phyloP scores from a whole-genome alignment of 2,329 filamentous ascomycete genomes.

The Ceratocystis albifundus region DNA sequence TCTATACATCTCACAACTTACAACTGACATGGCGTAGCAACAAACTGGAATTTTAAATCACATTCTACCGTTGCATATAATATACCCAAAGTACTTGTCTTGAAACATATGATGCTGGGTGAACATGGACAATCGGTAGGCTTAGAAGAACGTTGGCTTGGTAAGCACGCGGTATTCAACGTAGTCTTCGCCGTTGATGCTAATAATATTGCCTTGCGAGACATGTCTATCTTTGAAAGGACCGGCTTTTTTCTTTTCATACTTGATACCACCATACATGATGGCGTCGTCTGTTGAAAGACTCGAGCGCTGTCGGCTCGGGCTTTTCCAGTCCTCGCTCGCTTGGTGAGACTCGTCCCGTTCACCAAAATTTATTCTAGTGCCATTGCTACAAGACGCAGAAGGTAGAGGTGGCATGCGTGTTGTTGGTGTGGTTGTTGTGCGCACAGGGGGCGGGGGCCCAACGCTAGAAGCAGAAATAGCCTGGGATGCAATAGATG shows the following conservation, averaged over 20 bases:
- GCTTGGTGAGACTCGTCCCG: conserved; percentile 3
- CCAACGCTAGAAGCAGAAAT: not conserved
- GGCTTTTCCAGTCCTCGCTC: conserved; percentile 14
- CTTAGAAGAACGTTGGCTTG: conserved; percentile 49
- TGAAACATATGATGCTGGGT: not conserved
- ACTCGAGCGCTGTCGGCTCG: not conserved
- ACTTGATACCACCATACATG: conserved; percentile 48
- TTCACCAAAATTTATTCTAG: conserved; percentile 5
- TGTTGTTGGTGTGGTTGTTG: not conserved
- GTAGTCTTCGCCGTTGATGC: conserved; percentile 55
- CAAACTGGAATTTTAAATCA: too few species aligned
- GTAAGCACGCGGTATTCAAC: conserved; percentile 55
- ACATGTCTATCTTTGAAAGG: conserved; percentile 54
- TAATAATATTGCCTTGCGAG: conserved; percentile 49
- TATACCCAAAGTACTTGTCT: not conserved
- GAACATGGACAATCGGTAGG: not conserved
- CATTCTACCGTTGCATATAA: not conserved
- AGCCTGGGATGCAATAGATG: not conserved
- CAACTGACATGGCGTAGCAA: too few species aligned
- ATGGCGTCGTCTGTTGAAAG: conserved; percentile 40
- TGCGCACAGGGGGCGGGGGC: conserved; percentile 5
- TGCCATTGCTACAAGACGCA: not conserved
- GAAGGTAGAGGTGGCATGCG: not conserved
- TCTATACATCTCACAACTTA: too few species aligned
- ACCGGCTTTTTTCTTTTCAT: conserved; percentile 49